Conservation (phyloP, 1,139 yeast genomes). For the Sugiyamaella neomexicana region DNA sequence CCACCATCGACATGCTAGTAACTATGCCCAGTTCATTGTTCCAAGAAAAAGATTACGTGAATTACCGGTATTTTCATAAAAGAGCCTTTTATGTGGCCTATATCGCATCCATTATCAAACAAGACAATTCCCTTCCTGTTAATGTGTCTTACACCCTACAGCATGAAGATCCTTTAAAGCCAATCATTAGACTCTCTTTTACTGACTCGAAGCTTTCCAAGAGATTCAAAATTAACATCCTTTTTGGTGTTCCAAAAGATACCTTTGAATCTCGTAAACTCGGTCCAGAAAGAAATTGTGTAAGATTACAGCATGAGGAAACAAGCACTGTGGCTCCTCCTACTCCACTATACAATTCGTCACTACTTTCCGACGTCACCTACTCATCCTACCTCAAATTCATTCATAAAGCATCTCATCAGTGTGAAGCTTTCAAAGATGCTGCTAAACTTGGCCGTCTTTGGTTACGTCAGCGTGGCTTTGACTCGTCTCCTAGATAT, state of each 20-base stretch:
- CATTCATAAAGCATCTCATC: slow-evolving; percentile 70
- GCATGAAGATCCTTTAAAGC: slow-evolving; percentile 40
- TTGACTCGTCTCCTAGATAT: slow-evolving; percentile 50
- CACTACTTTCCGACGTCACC: slow-evolving; percentile 68
- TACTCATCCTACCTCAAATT: slow-evolving; percentile 71
- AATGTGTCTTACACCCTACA: slow-evolving; percentile 57
- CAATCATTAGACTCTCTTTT: slow-evolving; percentile 36
- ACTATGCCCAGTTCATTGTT: slow-evolving; percentile 77
- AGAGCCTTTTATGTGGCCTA: slow-evolving; percentile 84
- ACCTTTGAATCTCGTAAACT: slow-evolving; percentile 74
- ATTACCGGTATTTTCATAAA: slow-evolving; percentile 86
- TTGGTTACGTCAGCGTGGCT: slow-evolving; percentile 88
- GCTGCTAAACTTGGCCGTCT: slow-evolving; percentile 85
- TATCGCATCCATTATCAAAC: slow-evolving; percentile 55
- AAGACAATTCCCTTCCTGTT: slow-evolving; percentile 41
- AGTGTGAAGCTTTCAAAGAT: slow-evolving; percentile 81
- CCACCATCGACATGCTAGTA: slow-evolving; percentile 72
- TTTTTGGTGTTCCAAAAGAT: slow-evolving; percentile 71
- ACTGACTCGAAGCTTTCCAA: slow-evolving; percentile 29
- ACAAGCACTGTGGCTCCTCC: slow-evolving; percentile 50
- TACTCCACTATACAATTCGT: slow-evolving; percentile 83
- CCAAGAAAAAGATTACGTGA: slow-evolving; percentile 84
- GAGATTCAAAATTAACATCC: slow-evolving; percentile 66
- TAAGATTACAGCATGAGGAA: slow-evolving; percentile 52
- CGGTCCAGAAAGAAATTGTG: slow-evolving; percentile 62